phyloP scores from a whole-genome alignment of 1,284 basidiomycete species.

The Microbotryum violaceum region DNA sequence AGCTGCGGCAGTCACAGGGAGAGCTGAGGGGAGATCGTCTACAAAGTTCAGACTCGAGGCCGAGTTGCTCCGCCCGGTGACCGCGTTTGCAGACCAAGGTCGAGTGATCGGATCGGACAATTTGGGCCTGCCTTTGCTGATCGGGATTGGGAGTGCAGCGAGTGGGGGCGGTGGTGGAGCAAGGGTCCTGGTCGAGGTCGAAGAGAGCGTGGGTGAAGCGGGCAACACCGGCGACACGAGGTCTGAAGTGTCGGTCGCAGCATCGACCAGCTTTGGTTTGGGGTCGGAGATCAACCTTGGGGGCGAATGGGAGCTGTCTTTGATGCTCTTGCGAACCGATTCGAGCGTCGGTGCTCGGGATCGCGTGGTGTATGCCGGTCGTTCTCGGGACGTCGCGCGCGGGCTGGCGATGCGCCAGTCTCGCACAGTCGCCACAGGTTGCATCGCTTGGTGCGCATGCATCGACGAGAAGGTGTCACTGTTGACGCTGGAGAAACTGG shows the following conservation, averaged over 20 bases:
- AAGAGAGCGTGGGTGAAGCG: not conserved
- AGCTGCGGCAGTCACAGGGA: not conserved
- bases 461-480: not conserved
- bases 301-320: not conserved
- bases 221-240: conserved; percentile 3
- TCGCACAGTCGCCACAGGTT: too few species aligned
- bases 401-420: not conserved
- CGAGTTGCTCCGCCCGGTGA: not conserved
- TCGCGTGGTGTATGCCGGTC: not conserved
- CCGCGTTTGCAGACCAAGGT: not conserved
- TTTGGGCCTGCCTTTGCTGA: too few species aligned
- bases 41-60: not conserved
- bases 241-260: conserved; percentile 26
- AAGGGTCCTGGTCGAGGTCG: not conserved
- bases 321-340: not conserved
- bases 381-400: not conserved
- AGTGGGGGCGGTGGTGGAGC: not conserved
- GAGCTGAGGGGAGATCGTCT: not conserved
- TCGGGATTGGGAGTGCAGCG: not conserved
- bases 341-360: not conserved
- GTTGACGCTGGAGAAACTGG: conserved; percentile 26
- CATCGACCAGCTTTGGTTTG: conserved; percentile 24
- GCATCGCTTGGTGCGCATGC: too few species aligned
- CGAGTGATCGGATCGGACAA: not conserved
- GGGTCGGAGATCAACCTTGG: too few species aligned